Conservation (phyloP, 768 basidiomycete genomes). For the Fistulinella prunicolor region DNA sequence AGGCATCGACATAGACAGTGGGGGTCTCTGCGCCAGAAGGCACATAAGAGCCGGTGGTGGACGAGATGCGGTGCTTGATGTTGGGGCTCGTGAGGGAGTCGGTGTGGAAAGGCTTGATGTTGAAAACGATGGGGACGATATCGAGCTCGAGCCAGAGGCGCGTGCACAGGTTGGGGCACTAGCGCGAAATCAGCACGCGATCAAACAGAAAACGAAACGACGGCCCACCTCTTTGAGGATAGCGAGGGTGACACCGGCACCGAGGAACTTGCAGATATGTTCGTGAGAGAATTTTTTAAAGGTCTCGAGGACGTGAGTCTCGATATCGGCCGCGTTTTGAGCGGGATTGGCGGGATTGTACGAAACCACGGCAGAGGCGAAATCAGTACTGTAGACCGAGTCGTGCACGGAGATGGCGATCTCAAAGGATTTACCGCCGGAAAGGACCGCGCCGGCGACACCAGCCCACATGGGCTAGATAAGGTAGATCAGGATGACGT, state of each 20-base stretch:
- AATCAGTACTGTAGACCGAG: constrained; percentile 83
- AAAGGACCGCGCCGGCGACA: constrained; percentile 59
- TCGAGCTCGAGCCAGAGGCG: constrained; percentile 81
- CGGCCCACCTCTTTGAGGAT: constrained; percentile 74
- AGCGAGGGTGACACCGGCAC: constrained; percentile 70
- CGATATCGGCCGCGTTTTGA: constrained; percentile 59
- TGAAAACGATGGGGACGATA: constrained; percentile 82
- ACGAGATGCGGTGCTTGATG: constrained; percentile 79
- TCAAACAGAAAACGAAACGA: constrained; percentile 11
- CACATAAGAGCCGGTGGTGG: constrained; percentile 74
- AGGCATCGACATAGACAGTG: constrained; percentile 59
- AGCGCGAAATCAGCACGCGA: constrained; percentile 18
- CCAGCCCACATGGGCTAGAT: constrained; percentile 86
- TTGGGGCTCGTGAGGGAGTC: constrained; percentile 77
- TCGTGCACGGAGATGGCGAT: constrained; percentile 80
- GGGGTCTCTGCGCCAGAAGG: constrained; percentile 77
- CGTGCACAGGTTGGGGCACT: constrained; percentile 82
- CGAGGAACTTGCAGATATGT: constrained; percentile 84
- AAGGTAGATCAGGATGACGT: constrained; percentile 14
- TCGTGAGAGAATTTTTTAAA: constrained; percentile 70
- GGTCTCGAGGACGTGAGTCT: constrained; percentile 58
- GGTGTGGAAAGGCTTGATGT: constrained; percentile 80
- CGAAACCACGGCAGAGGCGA: constrained; percentile 53
- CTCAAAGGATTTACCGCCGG: constrained; percentile 61
- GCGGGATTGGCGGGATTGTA: constrained; percentile 51